Conservation (phyloP, 2,329 filamentous ascomycete genomes). For the Botryotinia narcissicola region DNA sequence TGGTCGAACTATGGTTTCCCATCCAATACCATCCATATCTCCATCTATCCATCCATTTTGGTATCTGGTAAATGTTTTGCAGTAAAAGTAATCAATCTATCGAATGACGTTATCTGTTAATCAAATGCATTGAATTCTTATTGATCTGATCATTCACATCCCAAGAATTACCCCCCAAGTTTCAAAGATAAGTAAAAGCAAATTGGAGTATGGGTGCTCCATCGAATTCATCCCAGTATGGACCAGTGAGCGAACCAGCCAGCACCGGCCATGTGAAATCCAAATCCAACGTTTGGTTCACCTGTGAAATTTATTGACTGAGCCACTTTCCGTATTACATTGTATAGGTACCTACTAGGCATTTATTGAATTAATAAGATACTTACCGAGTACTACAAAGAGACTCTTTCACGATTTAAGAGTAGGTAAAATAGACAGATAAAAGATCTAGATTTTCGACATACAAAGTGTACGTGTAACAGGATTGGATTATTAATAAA, state of each 20-base stretch:
- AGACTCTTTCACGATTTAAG: neutral
- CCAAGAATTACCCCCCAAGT: slow-evolving; percentile 12
- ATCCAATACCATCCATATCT: neutral
- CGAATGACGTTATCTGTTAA: slow-evolving; percentile 15
- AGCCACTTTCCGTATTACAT: neutral
- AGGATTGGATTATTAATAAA: neutral
- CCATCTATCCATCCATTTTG: too few species aligned
- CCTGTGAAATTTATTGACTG: neutral
- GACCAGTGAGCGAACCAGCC: neutral
- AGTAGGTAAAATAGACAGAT: neutral
- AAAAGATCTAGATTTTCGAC: neutral
- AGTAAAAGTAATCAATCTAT: neutral
- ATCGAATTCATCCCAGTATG: neutral
- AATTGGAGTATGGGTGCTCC: neutral
- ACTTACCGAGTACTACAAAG: too few species aligned
- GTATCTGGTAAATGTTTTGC: neutral
- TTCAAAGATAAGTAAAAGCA: neutral
- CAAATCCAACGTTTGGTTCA: neutral
- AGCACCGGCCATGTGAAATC: neutral
- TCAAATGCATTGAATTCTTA: slow-evolving; percentile 16
- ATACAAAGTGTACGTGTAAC: neutral
- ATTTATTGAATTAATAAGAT: too few species aligned
- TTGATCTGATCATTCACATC: slow-evolving; percentile 19
- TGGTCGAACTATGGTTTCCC: neutral
- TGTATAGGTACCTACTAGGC: neutral